These are phyloP conservation scores for Monosporascus sp. DNA, from an alignment of 2,329 filamentous ascomycete species.

Conservation along the genomic window DNA sequence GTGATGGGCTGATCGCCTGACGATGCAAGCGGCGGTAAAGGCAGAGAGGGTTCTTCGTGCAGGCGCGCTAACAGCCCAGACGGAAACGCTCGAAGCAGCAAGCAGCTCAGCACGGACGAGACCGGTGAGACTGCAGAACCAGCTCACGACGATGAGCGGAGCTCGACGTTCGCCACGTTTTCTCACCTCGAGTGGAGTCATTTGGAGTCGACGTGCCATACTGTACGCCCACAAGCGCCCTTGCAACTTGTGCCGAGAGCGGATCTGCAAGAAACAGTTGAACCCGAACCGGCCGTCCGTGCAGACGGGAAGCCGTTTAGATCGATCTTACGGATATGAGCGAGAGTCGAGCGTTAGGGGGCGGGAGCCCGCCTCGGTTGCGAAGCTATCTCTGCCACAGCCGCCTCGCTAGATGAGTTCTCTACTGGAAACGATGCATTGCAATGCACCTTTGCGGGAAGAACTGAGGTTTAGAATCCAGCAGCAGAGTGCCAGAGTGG, in stretches of 20 bases:
- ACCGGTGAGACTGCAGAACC: background rate
- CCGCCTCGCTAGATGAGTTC: background rate
- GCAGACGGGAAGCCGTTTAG: background rate
- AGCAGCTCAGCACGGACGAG: background rate
- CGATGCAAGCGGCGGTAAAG: background rate
- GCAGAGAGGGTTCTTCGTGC: background rate
- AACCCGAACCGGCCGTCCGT: background rate
- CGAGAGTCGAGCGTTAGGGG: background rate
- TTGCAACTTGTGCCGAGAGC: background rate
- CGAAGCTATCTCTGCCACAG: background rate
- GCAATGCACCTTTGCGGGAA: background rate
- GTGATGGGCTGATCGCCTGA: background rate
- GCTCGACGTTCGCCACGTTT: background rate
- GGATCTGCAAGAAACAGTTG: background rate
- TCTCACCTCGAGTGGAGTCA: background rate
- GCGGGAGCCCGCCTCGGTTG: too few relatives aligned
- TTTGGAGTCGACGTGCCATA: background rate
- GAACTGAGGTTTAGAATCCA: background rate
- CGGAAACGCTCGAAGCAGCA: background rate
- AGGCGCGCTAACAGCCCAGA: background rate
- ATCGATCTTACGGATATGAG: background rate
- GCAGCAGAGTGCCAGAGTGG: background rate
- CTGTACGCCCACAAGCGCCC: background rate
- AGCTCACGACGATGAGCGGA: background rate
- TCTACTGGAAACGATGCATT: too few relatives aligned